These are phyloP conservation scores for Reutealis trisperma DNA, from an alignment of 345 rosid genomes.

Conservation along the genomic window DNA sequence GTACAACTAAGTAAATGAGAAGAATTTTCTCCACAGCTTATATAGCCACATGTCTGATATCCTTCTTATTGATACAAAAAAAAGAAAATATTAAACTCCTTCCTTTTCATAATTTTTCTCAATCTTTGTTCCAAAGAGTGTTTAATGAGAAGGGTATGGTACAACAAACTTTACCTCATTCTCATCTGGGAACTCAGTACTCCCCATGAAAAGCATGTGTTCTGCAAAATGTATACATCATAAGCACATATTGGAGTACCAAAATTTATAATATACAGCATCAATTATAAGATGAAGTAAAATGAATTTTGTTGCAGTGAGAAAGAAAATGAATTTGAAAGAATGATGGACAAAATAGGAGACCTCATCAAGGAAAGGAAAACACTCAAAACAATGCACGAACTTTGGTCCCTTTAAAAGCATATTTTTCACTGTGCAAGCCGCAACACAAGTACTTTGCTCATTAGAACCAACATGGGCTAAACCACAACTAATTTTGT, in stretches of 20 bases:
- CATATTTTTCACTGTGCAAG: not conserved
- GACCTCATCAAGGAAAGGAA: not conserved
- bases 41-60: not conserved
- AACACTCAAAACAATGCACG: not conserved
- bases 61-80: not conserved
- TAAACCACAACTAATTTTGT: not conserved
- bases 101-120: not conserved
- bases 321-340: not conserved
- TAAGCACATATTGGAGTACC: not conserved
- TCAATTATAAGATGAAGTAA: not conserved
- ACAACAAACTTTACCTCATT: constrained; percentile 67
- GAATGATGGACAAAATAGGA: not conserved
- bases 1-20: not conserved
- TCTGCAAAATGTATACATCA: constrained; percentile 44
- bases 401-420: not conserved
- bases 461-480: not conserved
- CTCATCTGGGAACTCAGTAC: constrained; percentile 87
- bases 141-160: constrained; percentile 8
- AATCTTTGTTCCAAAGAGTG: not conserved
- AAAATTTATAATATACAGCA: not conserved
- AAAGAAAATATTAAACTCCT: not conserved
- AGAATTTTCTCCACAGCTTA: not conserved
- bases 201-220: constrained; percentile 99
- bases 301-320: too few relatives aligned
- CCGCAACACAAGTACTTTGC: not conserved